Percentiles rank a stretch among this genome's conserved stretches.
phyloP scores from a whole-genome alignment of 352 stramenopile genomes.

The Globisporangium perplexum region DNA sequence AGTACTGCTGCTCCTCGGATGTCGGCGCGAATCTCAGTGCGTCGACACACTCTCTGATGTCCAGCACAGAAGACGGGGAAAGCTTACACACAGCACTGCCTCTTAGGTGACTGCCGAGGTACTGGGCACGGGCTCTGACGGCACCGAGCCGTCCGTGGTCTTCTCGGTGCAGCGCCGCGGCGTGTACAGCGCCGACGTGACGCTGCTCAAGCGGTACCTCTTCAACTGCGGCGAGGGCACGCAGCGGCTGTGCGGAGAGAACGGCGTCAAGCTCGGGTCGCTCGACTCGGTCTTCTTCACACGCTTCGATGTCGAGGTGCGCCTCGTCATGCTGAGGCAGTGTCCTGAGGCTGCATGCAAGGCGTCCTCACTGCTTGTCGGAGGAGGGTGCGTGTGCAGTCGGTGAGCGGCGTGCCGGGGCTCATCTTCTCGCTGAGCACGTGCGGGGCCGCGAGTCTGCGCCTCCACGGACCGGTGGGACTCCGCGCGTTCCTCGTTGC shows the following conservation, averaged over 20 bases:
- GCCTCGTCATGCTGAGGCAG: conserved; percentile 1
- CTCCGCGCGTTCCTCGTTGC: conserved; percentile 30
- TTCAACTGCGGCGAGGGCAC: conserved; percentile 75
- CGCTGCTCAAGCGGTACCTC: conserved; percentile 52
- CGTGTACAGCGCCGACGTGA: conserved; percentile 56
- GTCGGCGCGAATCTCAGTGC: not conserved
- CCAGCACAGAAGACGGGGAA: not conserved
- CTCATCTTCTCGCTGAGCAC: conserved; percentile 58
- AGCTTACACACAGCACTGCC: not conserved
- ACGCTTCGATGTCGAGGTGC: conserved; percentile 50
- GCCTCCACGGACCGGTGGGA: conserved; percentile 39
- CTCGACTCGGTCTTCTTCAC: conserved; percentile 68
- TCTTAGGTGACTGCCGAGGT: conserved; percentile 46
- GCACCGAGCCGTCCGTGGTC: conserved; percentile 61
- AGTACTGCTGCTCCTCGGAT: too few species aligned
- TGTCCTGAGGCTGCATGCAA: not conserved
- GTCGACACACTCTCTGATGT: not conserved
- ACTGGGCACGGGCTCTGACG: conserved; percentile 53
- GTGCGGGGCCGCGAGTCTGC: conserved; percentile 37
- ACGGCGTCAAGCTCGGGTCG: conserved; percentile 62
- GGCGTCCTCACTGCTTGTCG: not conserved
- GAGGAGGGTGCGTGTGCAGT: conserved; percentile 17
- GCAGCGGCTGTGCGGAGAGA: conserved; percentile 60
- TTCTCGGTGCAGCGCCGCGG: conserved; percentile 61
- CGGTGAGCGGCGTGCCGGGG: conserved; percentile 58